These are phyloP conservation scores for Ziziphus jujuba DNA, from an alignment of 306 rosid species.

Conservation along the genomic window DNA sequence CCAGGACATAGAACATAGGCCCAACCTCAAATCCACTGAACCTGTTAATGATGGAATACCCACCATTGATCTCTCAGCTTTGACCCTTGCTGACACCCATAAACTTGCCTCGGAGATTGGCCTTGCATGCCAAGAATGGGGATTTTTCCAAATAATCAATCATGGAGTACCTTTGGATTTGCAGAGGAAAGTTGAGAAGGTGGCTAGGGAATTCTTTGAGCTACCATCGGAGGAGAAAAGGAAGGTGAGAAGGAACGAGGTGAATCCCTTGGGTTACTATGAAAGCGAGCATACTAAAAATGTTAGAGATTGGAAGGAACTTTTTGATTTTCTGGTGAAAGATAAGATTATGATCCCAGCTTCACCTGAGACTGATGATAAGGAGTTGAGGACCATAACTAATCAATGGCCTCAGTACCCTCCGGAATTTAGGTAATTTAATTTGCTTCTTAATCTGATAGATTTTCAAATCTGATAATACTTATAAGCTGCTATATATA, in stretches of 20 bases:
- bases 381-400: constrained; percentile 39
- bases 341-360: constrained; percentile 54
- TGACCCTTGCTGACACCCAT: constrained; percentile 6
- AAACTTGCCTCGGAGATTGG: constrained; percentile 45
- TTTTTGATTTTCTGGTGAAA: constrained; percentile 68
- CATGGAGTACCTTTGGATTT: constrained; percentile 59
- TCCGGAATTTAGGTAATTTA: constrained; percentile 53
- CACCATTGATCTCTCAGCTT: constrained; percentile 51
- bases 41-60: constrained; percentile 43
- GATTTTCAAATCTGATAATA: too few species aligned
- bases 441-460: neutral
- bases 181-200: constrained; percentile 36
- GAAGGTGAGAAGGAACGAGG: constrained; percentile 61
- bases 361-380: constrained; percentile 41
- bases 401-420: constrained; percentile 77
- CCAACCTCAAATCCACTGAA: constrained; percentile 27
- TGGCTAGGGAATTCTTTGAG: constrained; percentile 47
- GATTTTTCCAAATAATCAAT: constrained; percentile 79
- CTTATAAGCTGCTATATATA: neutral
- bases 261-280: constrained; percentile 56
- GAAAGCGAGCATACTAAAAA: constrained; percentile 79
- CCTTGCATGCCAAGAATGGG: constrained; percentile 69
- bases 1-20: constrained; percentile 52
- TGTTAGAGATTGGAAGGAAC: constrained; percentile 90
- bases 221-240: constrained; percentile 38